Percentiles rank a stretch among this genome's conserved stretches.
Conservation (phyloP, 768 basidiomycete species). For the Psilocybe tampanensis region DNA sequence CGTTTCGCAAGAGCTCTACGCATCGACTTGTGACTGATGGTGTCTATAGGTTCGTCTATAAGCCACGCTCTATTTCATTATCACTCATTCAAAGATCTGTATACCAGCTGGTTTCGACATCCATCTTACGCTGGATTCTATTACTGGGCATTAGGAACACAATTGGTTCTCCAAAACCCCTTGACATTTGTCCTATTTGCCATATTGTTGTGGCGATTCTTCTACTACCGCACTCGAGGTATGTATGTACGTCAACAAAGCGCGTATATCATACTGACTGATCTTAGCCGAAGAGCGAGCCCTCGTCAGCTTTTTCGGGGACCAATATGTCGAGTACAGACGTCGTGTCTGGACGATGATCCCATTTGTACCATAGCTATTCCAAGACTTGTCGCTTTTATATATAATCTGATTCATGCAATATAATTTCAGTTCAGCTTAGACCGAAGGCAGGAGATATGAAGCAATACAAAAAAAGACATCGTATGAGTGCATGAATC, state of each 20-base stretch:
- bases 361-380: constrained; percentile 71
- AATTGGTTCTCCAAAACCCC: constrained; percentile 88
- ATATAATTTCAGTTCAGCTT: neutral
- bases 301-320: constrained; percentile 86
- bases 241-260: constrained; percentile 31
- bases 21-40: constrained; percentile 89
- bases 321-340: constrained; percentile 80
- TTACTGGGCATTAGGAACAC: constrained; percentile 97
- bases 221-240: constrained; percentile 80
- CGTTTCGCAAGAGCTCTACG: constrained; percentile 66
- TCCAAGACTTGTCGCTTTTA: too few species aligned
- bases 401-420: too few species aligned
- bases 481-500: neutral
- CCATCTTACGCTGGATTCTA: constrained; percentile 98
- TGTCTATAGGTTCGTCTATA: constrained; percentile 67
- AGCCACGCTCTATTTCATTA: constrained; percentile 20
- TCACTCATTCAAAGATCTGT: neutral
- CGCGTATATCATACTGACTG: neutral
- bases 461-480: neutral
- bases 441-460: neutral
- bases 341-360: constrained; percentile 82
- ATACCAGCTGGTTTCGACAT: constrained; percentile 78
- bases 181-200: constrained; percentile 68
- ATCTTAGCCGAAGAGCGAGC: constrained; percentile 62
- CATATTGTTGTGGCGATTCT: constrained; percentile 83